Conservation (phyloP, 2,329 filamentous ascomycete species). For the Domatiomyces globalis region DNA sequence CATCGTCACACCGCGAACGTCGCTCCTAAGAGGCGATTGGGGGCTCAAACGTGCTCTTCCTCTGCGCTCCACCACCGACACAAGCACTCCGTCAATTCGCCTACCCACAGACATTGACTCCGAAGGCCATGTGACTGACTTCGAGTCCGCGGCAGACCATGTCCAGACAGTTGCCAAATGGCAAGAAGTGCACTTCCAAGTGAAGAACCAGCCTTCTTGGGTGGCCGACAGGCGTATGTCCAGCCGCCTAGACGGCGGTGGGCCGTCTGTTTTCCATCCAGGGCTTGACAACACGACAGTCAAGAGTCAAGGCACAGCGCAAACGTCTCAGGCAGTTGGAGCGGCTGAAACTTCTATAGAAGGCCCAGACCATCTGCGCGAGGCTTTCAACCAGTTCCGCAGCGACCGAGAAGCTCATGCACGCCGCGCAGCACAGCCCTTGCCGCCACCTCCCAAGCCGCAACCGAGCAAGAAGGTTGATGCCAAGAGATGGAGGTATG, state of each 20-base stretch:
- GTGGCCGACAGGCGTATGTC: background rate
- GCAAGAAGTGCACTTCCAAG: slow-evolving; percentile 47
- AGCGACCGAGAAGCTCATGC: slow-evolving; percentile 2
- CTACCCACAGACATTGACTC: slow-evolving; percentile 63
- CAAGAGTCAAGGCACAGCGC: background rate
- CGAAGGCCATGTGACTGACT: slow-evolving; percentile 79
- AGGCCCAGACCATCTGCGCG: slow-evolving; percentile 10
- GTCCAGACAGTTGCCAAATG: slow-evolving; percentile 70
- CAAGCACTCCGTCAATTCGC: slow-evolving; percentile 60
- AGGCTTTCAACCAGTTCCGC: slow-evolving; percentile 6
- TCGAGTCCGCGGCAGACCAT: slow-evolving; percentile 68
- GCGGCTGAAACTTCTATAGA: slow-evolving; percentile 7
- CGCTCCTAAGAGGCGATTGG: slow-evolving; percentile 72
- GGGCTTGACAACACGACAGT: slow-evolving; percentile 15
- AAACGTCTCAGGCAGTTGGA: background rate
- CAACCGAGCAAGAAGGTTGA: slow-evolving; percentile 1
- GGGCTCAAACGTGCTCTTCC: slow-evolving; percentile 79
- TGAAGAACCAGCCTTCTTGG: slow-evolving; percentile 21
- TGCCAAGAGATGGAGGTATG: slow-evolving; percentile 37
- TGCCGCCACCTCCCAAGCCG: background rate
- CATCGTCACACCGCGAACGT: slow-evolving; percentile 61
- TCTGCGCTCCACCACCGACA: slow-evolving; percentile 55
- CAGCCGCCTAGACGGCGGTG: background rate
- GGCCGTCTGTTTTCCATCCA: slow-evolving; percentile 22
- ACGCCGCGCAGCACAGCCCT: background rate